Percentiles rank a stretch among this genome's conserved stretches.
These are phyloP conservation scores for Domatiomyces globalis DNA, from an alignment of 2,329 filamentous ascomycete species.

Conservation along the genomic window DNA sequence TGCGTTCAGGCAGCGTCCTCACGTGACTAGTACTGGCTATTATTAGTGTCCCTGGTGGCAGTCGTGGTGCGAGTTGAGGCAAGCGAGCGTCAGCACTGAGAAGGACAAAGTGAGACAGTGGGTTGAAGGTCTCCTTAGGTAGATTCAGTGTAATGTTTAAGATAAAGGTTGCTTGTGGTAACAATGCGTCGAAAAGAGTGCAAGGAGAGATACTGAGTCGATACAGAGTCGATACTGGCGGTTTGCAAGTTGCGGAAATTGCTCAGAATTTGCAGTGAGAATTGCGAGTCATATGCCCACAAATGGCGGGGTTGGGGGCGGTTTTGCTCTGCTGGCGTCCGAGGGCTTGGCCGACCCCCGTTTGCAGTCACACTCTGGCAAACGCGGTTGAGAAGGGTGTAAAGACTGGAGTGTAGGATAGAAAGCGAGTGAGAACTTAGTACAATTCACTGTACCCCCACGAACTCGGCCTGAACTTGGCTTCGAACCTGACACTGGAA, in stretches of 20 bases:
- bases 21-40: not conserved
- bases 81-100: too few species aligned
- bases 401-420: not conserved
- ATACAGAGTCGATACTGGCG: not conserved
- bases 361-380: not conserved
- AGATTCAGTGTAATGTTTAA: not conserved
- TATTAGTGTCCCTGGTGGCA: too few species aligned
- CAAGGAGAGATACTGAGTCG: not conserved
- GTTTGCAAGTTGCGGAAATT: not conserved
- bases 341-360: not conserved
- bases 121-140: too few species aligned
- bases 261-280: not conserved
- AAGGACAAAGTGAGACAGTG: not conserved
- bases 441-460: too few species aligned
- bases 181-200: not conserved
- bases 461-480: not conserved
- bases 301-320: not conserved
- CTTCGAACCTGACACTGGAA: not conserved
- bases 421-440: not conserved
- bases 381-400: not conserved
- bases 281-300: not conserved
- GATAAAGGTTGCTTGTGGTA: not conserved
- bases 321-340: not conserved
- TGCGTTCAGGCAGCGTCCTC: not conserved
- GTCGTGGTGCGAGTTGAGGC: too few species aligned